These are phyloP conservation scores for Cladobotryum mycophilum DNA, from an alignment of 2,329 filamentous ascomycete genomes.

Conservation along the genomic window DNA sequence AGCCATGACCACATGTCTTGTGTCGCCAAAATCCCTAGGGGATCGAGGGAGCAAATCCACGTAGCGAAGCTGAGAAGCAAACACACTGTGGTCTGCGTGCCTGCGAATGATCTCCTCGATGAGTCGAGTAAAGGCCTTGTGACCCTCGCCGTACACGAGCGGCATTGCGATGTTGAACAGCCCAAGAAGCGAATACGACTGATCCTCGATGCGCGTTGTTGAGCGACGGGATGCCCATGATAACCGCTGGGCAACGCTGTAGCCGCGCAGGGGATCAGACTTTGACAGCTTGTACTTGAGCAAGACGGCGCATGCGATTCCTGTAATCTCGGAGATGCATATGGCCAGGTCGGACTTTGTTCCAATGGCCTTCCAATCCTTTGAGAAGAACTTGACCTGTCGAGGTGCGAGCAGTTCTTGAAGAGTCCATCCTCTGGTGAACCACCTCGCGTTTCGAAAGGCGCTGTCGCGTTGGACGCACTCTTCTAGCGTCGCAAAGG, in stretches of 20 bases:
- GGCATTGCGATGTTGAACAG: conserved; percentile 15
- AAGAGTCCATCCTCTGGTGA: conserved; percentile 21
- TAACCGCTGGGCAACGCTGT: conserved; percentile 18
- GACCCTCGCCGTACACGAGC: conserved; percentile 14
- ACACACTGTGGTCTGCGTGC: conserved; percentile 3
- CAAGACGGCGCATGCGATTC: conserved; percentile 5
- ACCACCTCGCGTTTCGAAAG: conserved; percentile 13
- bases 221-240: conserved; percentile 22
- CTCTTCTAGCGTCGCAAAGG: background rate
- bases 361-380: conserved; percentile 4
- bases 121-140: conserved; percentile 8
- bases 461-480: background rate
- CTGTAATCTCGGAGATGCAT: conserved; percentile 5
- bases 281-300: conserved; percentile 2
- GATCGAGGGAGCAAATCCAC: conserved; percentile 7
- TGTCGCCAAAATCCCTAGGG: conserved; percentile 3
- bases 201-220: conserved; percentile 18
- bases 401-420: conserved; percentile 18
- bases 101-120: background rate
- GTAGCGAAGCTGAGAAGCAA: conserved; percentile 3
- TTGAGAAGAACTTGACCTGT: conserved; percentile 11
- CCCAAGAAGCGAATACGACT: conserved; percentile 15
- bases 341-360: conserved; percentile 2
- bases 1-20: background rate
- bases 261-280: conserved; percentile 5